Percentiles rank a stretch among this genome's conserved stretches.
Conservation (phyloP, 2,329 filamentous ascomycete genomes). For the Fonsecaea pugnacius region DNA sequence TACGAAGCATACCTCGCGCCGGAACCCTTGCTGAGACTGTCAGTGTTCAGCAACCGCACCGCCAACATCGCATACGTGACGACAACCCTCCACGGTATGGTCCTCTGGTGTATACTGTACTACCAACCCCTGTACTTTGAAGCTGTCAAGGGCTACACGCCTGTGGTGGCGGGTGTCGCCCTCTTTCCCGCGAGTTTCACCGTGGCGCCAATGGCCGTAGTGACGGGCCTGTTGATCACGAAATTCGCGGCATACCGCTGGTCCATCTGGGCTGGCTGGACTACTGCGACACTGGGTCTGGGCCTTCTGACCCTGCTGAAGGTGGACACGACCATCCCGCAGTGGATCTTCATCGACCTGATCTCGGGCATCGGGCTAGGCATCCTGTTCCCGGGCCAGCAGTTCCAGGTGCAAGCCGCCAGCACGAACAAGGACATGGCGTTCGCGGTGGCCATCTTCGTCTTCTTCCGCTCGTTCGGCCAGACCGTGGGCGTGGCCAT, state of each 20-base stretch:
- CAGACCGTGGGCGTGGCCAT: conserved; percentile 69
- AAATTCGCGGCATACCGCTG: conserved; percentile 64
- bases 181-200: conserved; percentile 66
- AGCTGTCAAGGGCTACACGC: conserved; percentile 58
- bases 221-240: conserved; percentile 60
- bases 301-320: conserved; percentile 53
- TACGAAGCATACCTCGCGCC: conserved; percentile 59
- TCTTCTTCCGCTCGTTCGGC: conserved; percentile 68
- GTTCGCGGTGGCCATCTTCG: conserved; percentile 67
- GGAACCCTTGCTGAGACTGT: conserved; percentile 56
- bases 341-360: conserved; percentile 58
- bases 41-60: conserved; percentile 53
- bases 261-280: conserved; percentile 67
- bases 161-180: conserved; percentile 61
- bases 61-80: conserved; percentile 57
- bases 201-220: conserved; percentile 64
- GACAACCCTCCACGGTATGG: conserved; percentile 61
- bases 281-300: conserved; percentile 60
- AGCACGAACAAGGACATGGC: conserved; percentile 61
- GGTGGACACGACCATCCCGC: conserved; percentile 44
- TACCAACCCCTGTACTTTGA: conserved; percentile 55
- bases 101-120: conserved; percentile 58
- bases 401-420: conserved; percentile 66
- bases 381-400: conserved; percentile 68
- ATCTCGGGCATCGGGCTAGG: conserved; percentile 70